Evolutionary conservation across 2,329 filamentous ascomycete genomes (phyloP).

Genomic region (Monilinia laxa): DNA sequence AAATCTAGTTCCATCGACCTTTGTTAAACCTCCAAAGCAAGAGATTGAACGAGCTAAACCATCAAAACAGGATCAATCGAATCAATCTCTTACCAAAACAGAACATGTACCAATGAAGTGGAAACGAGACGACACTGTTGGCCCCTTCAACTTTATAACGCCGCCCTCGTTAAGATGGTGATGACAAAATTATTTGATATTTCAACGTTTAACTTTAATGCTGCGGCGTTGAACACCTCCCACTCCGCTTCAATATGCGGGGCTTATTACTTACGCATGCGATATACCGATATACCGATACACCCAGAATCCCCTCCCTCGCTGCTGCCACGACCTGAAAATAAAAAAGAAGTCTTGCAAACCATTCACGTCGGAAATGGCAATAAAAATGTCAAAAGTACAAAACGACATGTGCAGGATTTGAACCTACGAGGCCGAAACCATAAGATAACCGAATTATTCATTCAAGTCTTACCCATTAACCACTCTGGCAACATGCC

Average conservation of each 20-base stretch:
- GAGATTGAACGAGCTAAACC: background rate
- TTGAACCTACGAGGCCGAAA: constrained; percentile 26
- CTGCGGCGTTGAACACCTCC: background rate
- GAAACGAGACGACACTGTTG: background rate
- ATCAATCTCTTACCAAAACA: background rate
- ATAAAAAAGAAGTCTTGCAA: background rate
- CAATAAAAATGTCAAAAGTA: background rate
- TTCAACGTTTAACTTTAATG: background rate
- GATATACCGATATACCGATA: no score
- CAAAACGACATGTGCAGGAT: constrained; percentile 23
- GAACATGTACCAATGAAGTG: background rate
- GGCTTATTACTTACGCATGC: background rate
- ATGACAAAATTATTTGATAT: background rate
- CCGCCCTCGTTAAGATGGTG: background rate
- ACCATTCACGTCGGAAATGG: background rate
- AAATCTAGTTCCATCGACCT: background rate
- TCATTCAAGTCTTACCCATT: constrained; percentile 25
- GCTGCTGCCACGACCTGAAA: background rate
- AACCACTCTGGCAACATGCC: constrained; percentile 25
- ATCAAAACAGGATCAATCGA: background rate
- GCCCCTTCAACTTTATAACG: background rate
- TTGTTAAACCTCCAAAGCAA: background rate
- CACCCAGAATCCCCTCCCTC: no score
- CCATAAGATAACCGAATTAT: constrained; percentile 24
- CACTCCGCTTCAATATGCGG: constrained; percentile 1